phyloP scores from a whole-genome alignment of 2,329 filamentous ascomycete species.

The Thielaviopsis populi region DNA sequence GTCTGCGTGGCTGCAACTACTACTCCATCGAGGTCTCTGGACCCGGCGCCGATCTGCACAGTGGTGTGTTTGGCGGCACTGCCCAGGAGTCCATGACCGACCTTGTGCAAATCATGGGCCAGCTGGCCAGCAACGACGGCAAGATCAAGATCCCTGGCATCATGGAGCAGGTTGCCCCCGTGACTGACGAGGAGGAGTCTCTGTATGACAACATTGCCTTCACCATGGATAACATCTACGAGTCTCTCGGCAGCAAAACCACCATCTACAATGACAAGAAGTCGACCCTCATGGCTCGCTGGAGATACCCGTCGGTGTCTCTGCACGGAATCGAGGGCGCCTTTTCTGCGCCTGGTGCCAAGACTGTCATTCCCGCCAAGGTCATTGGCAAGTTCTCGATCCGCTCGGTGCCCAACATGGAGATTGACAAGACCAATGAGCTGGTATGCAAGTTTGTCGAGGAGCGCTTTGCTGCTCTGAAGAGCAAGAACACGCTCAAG shows the following conservation, averaged over 20 bases:
- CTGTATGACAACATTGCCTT: slow-evolving; percentile 88
- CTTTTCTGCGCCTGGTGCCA: slow-evolving; percentile 83
- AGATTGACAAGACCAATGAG: slow-evolving; percentile 75
- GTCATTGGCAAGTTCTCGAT: slow-evolving; percentile 98
- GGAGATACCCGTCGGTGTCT: slow-evolving; percentile 87
- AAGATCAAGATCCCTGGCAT: slow-evolving; percentile 92
- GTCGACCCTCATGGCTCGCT: slow-evolving; percentile 82
- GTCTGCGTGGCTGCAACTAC: slow-evolving; percentile 94
- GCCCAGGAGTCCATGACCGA: slow-evolving; percentile 99
- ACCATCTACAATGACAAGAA: slow-evolving; percentile 83
- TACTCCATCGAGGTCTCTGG: slow-evolving; percentile 85
- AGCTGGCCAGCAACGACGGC: slow-evolving; percentile 75
- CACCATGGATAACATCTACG: slow-evolving; percentile 88
- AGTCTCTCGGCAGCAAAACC: slow-evolving; percentile 79
- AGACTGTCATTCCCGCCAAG: slow-evolving; percentile 97
- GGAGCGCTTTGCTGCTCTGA: slow-evolving; percentile 69
- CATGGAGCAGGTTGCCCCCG: slow-evolving; percentile 77
- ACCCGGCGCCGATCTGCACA: slow-evolving; percentile 86
- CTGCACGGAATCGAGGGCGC: slow-evolving; percentile 91
- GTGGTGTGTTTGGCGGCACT: slow-evolving; percentile 89
- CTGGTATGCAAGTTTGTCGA: slow-evolving; percentile 73
- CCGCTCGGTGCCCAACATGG: slow-evolving; percentile 94
- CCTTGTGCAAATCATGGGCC: slow-evolving; percentile 64
- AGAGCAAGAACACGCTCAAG: slow-evolving; percentile 82
- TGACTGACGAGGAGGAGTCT: slow-evolving; percentile 71